Conservation (phyloP, 2,329 filamentous ascomycete species). For the Graphilbum fragrans region DNA sequence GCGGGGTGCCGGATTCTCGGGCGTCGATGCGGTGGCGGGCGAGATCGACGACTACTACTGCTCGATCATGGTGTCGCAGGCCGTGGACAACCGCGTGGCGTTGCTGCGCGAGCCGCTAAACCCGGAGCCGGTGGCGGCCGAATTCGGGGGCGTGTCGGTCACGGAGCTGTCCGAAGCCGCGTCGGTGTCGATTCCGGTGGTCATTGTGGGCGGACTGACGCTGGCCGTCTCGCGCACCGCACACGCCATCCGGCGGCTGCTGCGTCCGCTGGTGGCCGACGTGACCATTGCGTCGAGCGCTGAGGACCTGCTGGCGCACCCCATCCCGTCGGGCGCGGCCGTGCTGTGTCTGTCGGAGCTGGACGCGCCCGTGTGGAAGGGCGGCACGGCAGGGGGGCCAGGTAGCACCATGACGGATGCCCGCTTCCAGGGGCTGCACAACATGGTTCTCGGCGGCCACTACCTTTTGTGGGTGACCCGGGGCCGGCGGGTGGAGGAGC, state of each 20-base stretch:
- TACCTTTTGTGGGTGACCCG: background rate
- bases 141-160: slow-evolving; percentile 4
- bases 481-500: slow-evolving; percentile 7
- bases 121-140: slow-evolving; percentile 5
- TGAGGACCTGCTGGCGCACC: slow-evolving; percentile 14
- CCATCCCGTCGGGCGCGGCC: background rate
- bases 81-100: slow-evolving; percentile 11
- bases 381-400: background rate
- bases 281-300: slow-evolving; percentile 7
- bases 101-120: slow-evolving; percentile 16
- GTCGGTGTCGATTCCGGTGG: slow-evolving; percentile 15
- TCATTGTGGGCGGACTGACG: slow-evolving; percentile 19
- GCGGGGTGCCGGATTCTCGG: slow-evolving; percentile 11
- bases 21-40: slow-evolving; percentile 12
- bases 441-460: slow-evolving; percentile 1
- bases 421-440: background rate
- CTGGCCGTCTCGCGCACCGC: slow-evolving; percentile 15
- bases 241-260: slow-evolving; percentile 16
- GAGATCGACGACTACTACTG: slow-evolving; percentile 6
- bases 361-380: background rate
- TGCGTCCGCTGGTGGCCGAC: slow-evolving; percentile 20
- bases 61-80: background rate
- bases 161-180: slow-evolving; percentile 12
- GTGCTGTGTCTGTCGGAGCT: background rate
- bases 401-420: background rate